phyloP scores from a whole-genome alignment of 2,329 filamentous ascomycete genomes.

The Paecilomyces sp. region DNA sequence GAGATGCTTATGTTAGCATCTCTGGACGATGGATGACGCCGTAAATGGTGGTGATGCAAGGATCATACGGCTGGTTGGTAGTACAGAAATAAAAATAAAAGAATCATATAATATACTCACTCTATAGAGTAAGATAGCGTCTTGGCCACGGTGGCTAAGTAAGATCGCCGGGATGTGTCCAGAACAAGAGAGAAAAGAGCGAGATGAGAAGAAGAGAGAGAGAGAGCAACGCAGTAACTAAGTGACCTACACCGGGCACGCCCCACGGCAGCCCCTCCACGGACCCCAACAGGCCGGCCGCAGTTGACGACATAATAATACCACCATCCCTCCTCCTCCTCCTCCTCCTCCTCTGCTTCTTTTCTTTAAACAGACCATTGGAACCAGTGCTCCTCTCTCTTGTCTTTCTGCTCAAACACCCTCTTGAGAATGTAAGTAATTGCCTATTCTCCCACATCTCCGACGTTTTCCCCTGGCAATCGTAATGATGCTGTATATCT shows the following conservation, averaged over 20 bases:
- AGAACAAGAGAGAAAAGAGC: neutral
- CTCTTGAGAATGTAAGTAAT: neutral
- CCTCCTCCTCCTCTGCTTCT: neutral
- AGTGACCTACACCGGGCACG: slow-evolving; percentile 1
- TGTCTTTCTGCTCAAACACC: neutral
- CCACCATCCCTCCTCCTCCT: neutral
- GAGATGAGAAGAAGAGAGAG: neutral
- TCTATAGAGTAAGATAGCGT: neutral
- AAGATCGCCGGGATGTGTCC: neutral
- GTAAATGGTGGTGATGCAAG: neutral
- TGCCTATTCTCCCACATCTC: neutral
- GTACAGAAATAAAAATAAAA: no score
- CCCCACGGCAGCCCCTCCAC: slow-evolving; percentile 19
- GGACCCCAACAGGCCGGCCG: slow-evolving; percentile 20
- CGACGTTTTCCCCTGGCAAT: neutral
- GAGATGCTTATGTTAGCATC: neutral
- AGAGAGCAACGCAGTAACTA: no score
- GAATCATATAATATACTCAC: no score
- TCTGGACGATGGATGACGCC: neutral
- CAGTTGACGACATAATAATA: slow-evolving; percentile 12
- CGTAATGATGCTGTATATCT: neutral
- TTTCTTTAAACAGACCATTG: neutral
- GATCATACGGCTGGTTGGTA: neutral
- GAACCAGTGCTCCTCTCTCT: neutral
- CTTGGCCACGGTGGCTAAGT: neutral